Evolutionary conservation across 2,329 filamentous ascomycete species (phyloP).

Genomic region (Ophiostoma himal-ulmi): DNA sequence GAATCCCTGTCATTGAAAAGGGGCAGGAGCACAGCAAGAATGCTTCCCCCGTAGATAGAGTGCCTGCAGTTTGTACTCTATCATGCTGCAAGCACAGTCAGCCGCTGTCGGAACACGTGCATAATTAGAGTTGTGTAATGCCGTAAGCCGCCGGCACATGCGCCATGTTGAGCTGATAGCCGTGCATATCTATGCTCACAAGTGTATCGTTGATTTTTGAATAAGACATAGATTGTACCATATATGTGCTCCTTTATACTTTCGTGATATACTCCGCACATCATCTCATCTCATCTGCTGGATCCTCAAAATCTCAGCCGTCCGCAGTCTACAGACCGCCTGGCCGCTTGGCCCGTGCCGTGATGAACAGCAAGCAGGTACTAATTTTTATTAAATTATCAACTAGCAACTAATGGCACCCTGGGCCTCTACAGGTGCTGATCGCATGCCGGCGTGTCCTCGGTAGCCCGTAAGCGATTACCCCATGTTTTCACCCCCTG

Average conservation of each 20-base stretch:
- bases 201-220: background rate
- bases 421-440: background rate
- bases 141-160: background rate
- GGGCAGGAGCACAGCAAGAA: background rate
- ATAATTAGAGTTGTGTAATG: slow-evolving; percentile 3
- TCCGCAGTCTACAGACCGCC: background rate
- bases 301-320: background rate
- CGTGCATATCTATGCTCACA: background rate
- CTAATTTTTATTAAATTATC: too few relatives aligned
- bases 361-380: background rate
- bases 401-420: background rate
- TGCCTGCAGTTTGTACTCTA: too few relatives aligned
- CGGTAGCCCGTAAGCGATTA: background rate
- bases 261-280: background rate
- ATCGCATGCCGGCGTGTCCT: slow-evolving; percentile 8
- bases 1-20: slow-evolving; percentile 4
- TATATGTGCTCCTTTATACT: too few relatives aligned
- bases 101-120: background rate
- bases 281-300: background rate
- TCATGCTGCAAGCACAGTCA: background rate
- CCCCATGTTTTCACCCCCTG: slow-evolving; percentile 11
- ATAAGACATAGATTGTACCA: too few relatives aligned
- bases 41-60: too few relatives aligned
- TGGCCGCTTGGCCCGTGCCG: slow-evolving; percentile 3
- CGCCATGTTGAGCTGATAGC: background rate